Evolutionary conservation across 2,329 filamentous ascomycete genomes (phyloP), one percentile per base, ranked within the genome.

Genomic region (Penicillium janthinellum): DNA sequence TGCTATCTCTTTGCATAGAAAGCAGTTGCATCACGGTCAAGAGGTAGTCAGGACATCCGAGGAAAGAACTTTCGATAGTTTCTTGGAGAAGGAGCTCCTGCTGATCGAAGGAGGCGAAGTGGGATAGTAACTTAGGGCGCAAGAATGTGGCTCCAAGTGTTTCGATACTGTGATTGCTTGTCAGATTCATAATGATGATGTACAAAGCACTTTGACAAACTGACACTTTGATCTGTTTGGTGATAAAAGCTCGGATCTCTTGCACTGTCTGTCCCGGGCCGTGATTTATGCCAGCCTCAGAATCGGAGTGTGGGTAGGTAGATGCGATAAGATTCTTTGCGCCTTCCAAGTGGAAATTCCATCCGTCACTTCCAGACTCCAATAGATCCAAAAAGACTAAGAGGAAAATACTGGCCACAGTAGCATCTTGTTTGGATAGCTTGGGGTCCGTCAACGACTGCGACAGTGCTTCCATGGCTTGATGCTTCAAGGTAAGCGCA

Each of bases 1-100:
- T 61, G 25, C 58, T 57, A 57, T 74, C 72, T 35, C 72, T 61
- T 54, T 70, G 66, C 12, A 62, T 57, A 0, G 72, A 72, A 10
- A 74, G 55, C 15, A 50, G 66, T 57, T 70, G 71, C 2, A 74
- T 69, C 7, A 67, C 69, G 31, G 62, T 67, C 3, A 75, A 54
- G 1, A 76, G 60, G 48, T 72, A 73, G 35, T 70, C 72, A 0
- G 74, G 74, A 44, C 74, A 76, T 8, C 74, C 74, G 14, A 76
- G 71, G 45, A 76, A 76, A 1, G 74, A 75, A 25, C 68, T 59
- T 44, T 76, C 72, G 2, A 74, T 67, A 1, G 61, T 63, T 54
- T 75, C 72, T 47, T 68, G 59, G 3, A 56, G 55, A n/a, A 64
- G 61, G 4, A 54, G 35, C 3, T 56, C 60, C 22, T 63, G 57